Evolutionary conservation across 2,329 filamentous ascomycete species (phyloP).

Genomic region (Metarhizium rileyi): DNA sequence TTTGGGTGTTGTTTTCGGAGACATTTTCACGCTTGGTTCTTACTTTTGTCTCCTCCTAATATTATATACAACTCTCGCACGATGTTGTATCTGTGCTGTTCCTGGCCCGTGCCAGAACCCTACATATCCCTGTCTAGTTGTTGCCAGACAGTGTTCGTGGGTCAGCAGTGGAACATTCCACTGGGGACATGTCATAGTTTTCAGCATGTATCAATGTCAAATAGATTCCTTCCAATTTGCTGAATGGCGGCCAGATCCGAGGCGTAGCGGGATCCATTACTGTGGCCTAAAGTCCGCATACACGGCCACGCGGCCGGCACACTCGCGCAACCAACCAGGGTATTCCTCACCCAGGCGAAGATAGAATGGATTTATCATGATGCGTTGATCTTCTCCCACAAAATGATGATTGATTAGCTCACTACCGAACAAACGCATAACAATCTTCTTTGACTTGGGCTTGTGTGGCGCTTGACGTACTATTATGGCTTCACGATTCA

Average conservation of each 20-base stretch:
- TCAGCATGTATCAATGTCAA: background rate
- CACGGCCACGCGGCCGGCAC: background rate
- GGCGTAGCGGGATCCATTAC: background rate
- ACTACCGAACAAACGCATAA: too few species aligned
- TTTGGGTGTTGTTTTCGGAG: slow-evolving; percentile 24
- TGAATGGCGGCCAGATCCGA: background rate
- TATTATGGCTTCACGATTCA: too few species aligned
- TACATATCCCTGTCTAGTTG: background rate
- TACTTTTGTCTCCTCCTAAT: slow-evolving; percentile 12
- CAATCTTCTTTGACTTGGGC: too few species aligned
- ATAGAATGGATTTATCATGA: too few species aligned
- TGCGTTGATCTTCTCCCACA: too few species aligned
- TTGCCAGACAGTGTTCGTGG: background rate
- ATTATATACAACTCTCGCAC: slow-evolving; percentile 5
- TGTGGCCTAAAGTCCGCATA: background rate
- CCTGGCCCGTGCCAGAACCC: background rate
- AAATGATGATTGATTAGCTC: too few species aligned
- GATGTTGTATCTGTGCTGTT: background rate
- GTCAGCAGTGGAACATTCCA: background rate
- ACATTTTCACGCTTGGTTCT: slow-evolving; percentile 24
- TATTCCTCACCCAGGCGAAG: too few species aligned
- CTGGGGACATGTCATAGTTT: background rate
- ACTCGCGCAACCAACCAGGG: too few species aligned
- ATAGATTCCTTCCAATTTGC: background rate
- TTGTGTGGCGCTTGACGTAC: too few species aligned